A percentile compares a stretch with the other conserved stretches of the same genome.
These are phyloP conservation scores for Flammula alnicola DNA, from an alignment of 1,284 basidiomycete species.

Conservation along the genomic window DNA sequence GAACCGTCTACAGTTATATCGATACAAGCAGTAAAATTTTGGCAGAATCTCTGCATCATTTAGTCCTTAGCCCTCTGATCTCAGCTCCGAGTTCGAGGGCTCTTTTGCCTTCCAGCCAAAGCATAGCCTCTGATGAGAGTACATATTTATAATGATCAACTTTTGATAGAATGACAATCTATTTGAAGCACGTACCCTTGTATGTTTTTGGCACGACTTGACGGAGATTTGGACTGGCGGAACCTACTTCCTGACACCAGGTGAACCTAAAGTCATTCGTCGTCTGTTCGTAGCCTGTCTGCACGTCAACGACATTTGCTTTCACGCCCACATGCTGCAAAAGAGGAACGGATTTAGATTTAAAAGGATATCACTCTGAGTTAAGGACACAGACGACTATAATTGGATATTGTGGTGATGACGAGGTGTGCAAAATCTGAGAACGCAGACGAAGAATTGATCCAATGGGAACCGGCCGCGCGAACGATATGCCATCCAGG, in stretches of 20 bases:
- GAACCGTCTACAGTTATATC: too few species aligned
- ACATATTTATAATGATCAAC: too few species aligned
- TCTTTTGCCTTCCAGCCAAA: slow-evolving; percentile 79
- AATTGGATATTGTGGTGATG: slow-evolving; percentile 46
- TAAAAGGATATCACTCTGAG: too few species aligned
- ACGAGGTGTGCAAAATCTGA: slow-evolving; percentile 62
- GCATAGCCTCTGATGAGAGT: slow-evolving; percentile 70
- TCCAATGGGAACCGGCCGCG: slow-evolving; percentile 82
- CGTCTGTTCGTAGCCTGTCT: slow-evolving; percentile 67
- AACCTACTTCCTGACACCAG: slow-evolving; percentile 54
- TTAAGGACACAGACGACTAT: slow-evolving; percentile 52
- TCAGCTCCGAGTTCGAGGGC: slow-evolving; percentile 66
- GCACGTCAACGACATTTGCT: slow-evolving; percentile 77
- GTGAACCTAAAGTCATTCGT: slow-evolving; percentile 78
- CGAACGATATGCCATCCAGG: slow-evolving; percentile 80
- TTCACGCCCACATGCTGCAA: slow-evolving; percentile 72
- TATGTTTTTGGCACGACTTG: slow-evolving; percentile 76
- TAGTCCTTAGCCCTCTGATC: too few species aligned
- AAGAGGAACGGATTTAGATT: neutral
- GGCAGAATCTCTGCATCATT: too few species aligned
- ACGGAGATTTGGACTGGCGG: slow-evolving; percentile 42
- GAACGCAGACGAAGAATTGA: slow-evolving; percentile 77
- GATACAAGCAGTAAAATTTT: too few species aligned
- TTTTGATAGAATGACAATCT: neutral
- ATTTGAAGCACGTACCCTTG: slow-evolving; percentile 47